Conservation (phyloP, 495 filamentous ascomycete species). For the Alectoria sarmentosa region DNA sequence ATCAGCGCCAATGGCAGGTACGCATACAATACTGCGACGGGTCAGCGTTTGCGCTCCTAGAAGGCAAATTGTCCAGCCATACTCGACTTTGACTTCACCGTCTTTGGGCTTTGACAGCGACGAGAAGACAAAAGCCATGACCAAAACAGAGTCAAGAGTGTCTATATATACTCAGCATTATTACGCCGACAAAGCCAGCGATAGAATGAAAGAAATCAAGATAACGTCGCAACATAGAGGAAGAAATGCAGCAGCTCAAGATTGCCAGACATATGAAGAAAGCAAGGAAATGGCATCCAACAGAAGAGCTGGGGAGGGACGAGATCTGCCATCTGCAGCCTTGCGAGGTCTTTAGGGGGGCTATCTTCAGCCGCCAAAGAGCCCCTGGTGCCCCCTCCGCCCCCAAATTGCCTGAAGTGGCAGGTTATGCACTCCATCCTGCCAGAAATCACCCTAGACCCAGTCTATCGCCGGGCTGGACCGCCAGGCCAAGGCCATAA, state of each 20-base stretch:
- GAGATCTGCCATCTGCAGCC: constrained; percentile 1
- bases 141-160: neutral
- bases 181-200: neutral
- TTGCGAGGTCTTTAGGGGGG: neutral
- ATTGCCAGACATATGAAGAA: neutral
- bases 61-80: constrained; percentile 16
- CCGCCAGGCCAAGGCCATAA: neutral
- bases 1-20: constrained; percentile 41
- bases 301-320: neutral
- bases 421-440: neutral
- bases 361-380: constrained; percentile 9
- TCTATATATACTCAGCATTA: neutral
- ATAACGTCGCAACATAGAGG: neutral
- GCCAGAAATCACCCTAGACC: neutral
- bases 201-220: neutral
- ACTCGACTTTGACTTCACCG: constrained; percentile 34
- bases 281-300: neutral
- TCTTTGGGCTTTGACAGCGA: constrained; percentile 11
- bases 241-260: neutral
- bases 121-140: constrained; percentile 21
- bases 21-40: constrained; percentile 35
- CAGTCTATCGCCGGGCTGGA: neutral
- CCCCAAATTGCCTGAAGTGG: constrained; percentile 1
- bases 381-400: neutral
- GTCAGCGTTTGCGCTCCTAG: constrained; percentile 11